Conservation (phyloP, 495 filamentous ascomycete genomes). For the Tetracladium marchalianum region DNA sequence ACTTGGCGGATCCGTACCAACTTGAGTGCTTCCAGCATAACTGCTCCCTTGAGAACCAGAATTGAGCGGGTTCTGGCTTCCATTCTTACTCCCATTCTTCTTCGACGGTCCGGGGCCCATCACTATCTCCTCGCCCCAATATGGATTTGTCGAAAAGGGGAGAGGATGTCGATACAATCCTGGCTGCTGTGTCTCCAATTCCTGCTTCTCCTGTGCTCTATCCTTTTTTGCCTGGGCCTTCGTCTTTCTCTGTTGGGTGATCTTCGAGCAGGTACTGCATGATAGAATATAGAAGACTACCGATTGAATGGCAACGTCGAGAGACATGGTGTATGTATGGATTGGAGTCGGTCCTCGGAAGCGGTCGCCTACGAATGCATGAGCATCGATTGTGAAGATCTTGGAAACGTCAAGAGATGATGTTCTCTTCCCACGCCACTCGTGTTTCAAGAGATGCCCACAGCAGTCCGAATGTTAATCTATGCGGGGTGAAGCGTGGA, state of each 20-base stretch:
- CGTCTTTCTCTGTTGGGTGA: conserved; percentile 51
- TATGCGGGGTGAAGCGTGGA: too few relatives aligned
- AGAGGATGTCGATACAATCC: conserved; percentile 68
- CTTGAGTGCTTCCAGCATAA: conserved; percentile 20
- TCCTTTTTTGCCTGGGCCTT: conserved; percentile 53
- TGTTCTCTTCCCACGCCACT: too few relatives aligned
- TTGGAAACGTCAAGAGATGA: too few relatives aligned
- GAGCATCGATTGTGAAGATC: background rate
- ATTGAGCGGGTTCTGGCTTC: conserved; percentile 40
- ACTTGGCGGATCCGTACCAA: conserved; percentile 17
- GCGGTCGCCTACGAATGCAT: conserved; percentile 14
- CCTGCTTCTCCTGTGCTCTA: conserved; percentile 44
- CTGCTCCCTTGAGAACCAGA: conserved; percentile 22
- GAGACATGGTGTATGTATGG: conserved; percentile 34
- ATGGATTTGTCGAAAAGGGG: conserved; percentile 73
- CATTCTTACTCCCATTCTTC: conserved; percentile 38
- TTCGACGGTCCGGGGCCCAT: conserved; percentile 66
- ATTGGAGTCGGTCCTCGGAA: background rate
- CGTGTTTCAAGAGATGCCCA: too few relatives aligned
- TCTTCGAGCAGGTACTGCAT: conserved; percentile 68
- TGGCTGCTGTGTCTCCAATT: conserved; percentile 54
- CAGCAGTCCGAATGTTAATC: too few relatives aligned
- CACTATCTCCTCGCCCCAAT: conserved; percentile 76
- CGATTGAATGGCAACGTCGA: conserved; percentile 54
- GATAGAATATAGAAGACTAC: conserved; percentile 79